Percentiles rank a stretch among this genome's conserved stretches.
These are phyloP conservation scores for Geotrichum bryndzae DNA, from an alignment of 1,139 yeast genomes.

Conservation along the genomic window DNA sequence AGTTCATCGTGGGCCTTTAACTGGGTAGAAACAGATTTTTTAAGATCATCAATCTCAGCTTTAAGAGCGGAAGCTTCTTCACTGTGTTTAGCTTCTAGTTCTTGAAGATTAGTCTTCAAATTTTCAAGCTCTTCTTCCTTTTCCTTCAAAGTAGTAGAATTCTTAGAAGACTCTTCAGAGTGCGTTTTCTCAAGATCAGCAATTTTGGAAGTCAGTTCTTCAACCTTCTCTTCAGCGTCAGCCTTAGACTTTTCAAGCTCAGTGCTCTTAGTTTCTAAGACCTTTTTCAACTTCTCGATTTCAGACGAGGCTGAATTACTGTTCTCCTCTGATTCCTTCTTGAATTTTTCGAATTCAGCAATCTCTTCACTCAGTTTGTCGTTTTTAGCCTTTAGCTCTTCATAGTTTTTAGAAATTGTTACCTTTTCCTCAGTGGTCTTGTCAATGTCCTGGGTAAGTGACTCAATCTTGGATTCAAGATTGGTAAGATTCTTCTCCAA, in stretches of 20 bases:
- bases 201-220: constrained; percentile 9
- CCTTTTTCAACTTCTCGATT: neutral
- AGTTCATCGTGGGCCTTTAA: neutral
- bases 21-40: neutral
- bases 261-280: neutral
- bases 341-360: constrained; percentile 6
- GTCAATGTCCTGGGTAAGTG: constrained; percentile 8
- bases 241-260: constrained; percentile 4
- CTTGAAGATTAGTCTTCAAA: neutral
- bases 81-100: neutral
- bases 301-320: constrained; percentile 14
- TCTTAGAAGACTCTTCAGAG: constrained; percentile 23
- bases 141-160: constrained; percentile 11
- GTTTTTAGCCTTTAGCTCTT: constrained; percentile 19
- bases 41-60: constrained; percentile 13
- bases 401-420: constrained; percentile 9
- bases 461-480: constrained; percentile 9
- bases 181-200: constrained; percentile 29
- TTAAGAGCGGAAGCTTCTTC: constrained; percentile 1
- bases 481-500: constrained; percentile 12
- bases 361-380: constrained; percentile 17
- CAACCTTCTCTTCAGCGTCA: constrained; percentile 8
- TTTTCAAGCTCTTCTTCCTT: constrained; percentile 10
- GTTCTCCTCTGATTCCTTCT: constrained; percentile 12
- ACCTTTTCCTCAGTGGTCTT: constrained; percentile 16